phyloP scores from a whole-genome alignment of 306 rosid species.

The Sophora flavescens region DNA sequence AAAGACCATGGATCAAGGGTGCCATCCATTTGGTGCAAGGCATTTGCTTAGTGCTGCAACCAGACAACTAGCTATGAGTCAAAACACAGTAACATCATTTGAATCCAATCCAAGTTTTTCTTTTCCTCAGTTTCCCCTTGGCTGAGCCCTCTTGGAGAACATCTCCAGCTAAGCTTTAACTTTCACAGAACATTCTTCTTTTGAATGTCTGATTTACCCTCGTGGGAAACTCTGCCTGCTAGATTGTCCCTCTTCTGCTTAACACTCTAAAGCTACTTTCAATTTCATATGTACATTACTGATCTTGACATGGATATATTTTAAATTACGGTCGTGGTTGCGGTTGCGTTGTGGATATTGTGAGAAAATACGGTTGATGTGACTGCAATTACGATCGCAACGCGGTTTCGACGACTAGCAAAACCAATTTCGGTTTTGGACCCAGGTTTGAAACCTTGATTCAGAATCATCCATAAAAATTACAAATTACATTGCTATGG shows the following conservation, averaged over 20 bases:
- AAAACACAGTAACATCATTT: slow-evolving; percentile 47
- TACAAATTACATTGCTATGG: slow-evolving; percentile 5
- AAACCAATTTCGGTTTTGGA: too few species aligned
- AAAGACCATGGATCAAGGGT: slow-evolving; percentile 47
- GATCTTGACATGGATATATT: too few species aligned
- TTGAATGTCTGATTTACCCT: slow-evolving; percentile 52
- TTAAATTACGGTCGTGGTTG: too few species aligned
- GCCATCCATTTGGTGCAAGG: slow-evolving; percentile 39
- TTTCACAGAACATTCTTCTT: slow-evolving; percentile 56
- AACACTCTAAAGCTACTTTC: slow-evolving; percentile 15
- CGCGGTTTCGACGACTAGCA: too few species aligned
- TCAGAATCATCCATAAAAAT: background rate
- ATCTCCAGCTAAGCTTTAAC: slow-evolving; percentile 58
- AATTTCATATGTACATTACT: too few species aligned
- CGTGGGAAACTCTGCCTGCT: slow-evolving; percentile 33
- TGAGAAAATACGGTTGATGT: too few species aligned
- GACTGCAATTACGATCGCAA: too few species aligned
- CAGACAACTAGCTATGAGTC: slow-evolving; percentile 57
- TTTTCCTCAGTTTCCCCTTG: slow-evolving; percentile 53
- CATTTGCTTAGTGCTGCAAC: slow-evolving; percentile 43
- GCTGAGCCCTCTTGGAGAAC: slow-evolving; percentile 52
- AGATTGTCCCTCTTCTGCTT: slow-evolving; percentile 26
- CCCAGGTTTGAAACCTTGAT: background rate
- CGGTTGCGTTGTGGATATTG: too few species aligned
- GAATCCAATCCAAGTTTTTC: slow-evolving; percentile 41